A percentile compares a stretch with the other conserved stretches of the same genome.
Evolutionary conservation across 2,329 filamentous ascomycete species (phyloP).

Genomic region (Clonostachys rhizophaga): DNA sequence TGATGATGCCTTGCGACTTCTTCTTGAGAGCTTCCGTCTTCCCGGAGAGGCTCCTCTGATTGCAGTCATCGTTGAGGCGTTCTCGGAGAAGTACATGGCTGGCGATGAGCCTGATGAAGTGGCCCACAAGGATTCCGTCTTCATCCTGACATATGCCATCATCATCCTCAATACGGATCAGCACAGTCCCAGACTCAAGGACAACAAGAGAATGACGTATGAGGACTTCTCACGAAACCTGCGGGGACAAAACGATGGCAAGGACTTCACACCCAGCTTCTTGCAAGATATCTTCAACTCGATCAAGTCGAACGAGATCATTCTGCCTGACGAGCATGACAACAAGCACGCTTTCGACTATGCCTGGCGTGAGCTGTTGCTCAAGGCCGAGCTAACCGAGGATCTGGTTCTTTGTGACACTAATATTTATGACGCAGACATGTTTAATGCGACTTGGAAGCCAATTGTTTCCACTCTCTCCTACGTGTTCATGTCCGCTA

Average conservation of each 20-base stretch:
- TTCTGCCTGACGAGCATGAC: conserved; percentile 93
- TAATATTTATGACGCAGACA: conserved; percentile 93
- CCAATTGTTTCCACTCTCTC: conserved; percentile 92
- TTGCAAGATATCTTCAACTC: conserved; percentile 84
- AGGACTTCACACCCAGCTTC: conserved; percentile 81
- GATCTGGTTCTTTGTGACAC: conserved; percentile 78
- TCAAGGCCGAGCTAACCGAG: conserved; percentile 75
- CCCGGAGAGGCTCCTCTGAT: conserved; percentile 92
- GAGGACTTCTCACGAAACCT: conserved; percentile 83
- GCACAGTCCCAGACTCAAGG: conserved; percentile 86
- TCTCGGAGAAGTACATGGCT: conserved; percentile 79
- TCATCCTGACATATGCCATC: conserved; percentile 89
- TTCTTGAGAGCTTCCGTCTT: conserved; percentile 90
- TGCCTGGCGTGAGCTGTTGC: conserved; percentile 89
- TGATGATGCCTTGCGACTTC: conserved; percentile 80
- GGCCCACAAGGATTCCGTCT: conserved; percentile 81
- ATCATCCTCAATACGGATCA: conserved; percentile 98
- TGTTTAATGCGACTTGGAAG: conserved; percentile 95
- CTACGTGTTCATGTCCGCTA: conserved; percentile 98
- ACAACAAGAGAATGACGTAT: conserved; percentile 76
- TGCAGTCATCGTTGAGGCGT: conserved; percentile 83
- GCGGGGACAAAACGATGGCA: conserved; percentile 80
- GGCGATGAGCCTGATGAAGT: conserved; percentile 68
- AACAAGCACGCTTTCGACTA: conserved; percentile 96
- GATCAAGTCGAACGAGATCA: conserved; percentile 91